These are phyloP conservation scores for Daldinia bambusicola DNA, from an alignment of 495 filamentous ascomycete genomes.

Conservation along the genomic window DNA sequence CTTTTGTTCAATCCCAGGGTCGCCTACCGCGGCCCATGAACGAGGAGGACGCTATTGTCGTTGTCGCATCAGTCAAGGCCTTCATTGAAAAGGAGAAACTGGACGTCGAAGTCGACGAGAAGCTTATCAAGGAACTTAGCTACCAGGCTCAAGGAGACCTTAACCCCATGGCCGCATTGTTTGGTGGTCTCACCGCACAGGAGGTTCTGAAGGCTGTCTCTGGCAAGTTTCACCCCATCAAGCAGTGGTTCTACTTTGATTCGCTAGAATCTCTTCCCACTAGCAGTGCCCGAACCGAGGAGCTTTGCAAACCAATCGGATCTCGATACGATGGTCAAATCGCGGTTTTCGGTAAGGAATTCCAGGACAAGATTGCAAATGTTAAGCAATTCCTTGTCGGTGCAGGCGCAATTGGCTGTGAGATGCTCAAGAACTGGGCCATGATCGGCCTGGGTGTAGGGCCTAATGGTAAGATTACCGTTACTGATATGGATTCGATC, in stretches of 20 bases:
- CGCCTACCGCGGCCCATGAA: constrained; percentile 84
- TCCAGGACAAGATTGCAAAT: constrained; percentile 91
- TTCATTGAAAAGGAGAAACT: constrained; percentile 76
- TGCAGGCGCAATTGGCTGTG: constrained; percentile 96
- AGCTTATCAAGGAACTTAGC: constrained; percentile 90
- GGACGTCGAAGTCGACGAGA: constrained; percentile 85
- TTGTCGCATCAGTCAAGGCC: constrained; percentile 75
- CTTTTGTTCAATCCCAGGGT: constrained; percentile 76
- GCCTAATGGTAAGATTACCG: constrained; percentile 84
- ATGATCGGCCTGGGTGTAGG: constrained; percentile 96
- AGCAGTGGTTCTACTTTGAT: constrained; percentile 97
- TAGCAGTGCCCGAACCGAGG: constrained; percentile 77
- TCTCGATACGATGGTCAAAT: constrained; percentile 97
- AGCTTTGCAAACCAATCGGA: constrained; percentile 82
- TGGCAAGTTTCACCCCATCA: constrained; percentile 93
- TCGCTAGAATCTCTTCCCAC: constrained; percentile 92
- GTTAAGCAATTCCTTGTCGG: constrained; percentile 93
- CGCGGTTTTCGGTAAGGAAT: constrained; percentile 93
- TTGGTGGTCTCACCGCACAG: constrained; percentile 94
- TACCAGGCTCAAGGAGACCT: constrained; percentile 96
- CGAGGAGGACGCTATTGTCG: constrained; percentile 81
- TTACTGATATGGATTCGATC: constrained; percentile 98
- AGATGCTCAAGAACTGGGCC: constrained; percentile 99
- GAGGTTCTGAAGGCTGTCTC: constrained; percentile 98
- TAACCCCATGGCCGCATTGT: constrained; percentile 91